Base-by-base conservation (phyloP, 441 rosid species). In the Gossypium aridum region DNA sequence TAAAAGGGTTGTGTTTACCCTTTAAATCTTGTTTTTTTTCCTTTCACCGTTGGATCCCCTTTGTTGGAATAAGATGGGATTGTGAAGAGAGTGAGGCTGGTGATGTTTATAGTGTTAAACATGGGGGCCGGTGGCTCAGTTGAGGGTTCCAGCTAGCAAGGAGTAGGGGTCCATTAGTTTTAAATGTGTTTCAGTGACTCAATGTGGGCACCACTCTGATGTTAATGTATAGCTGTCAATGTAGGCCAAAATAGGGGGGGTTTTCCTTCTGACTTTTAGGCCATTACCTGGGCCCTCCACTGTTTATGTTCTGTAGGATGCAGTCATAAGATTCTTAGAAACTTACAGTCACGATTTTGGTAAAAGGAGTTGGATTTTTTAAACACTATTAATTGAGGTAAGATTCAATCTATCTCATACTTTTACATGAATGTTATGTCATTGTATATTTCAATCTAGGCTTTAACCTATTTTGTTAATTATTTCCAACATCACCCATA, bases 81-180 rank as follows among this genome's bases (percentile, higher is more conserved):
- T 14, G 55, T 14, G 16, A 49, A 49, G 55, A 14, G 55, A 14
- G 55, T 3, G 55, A 49, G 17, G 37, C 37, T 4, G 37, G 16
- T 49, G 5, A 49, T 14, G 17, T 49, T 49, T 13, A 1, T 5
- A 31, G 37, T 4, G 37, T 31, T 31, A 31, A 31, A 31, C 37
- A 31, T 31, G 37, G 37, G 37, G 37, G 37, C 7, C 7, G 37
- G 7, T 72, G 81, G 51, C 66, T 74, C 39, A 49, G 45, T 69
- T 70, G 57, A 65, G 78, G 66, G 83, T 87, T 87, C 87, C 91
- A 87, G 89, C 91, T 49, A 85, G 76, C 75, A 19, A 49, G 49
- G 25, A 79, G 73, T 82, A 5, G 85, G 83, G 22, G 75, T 81
- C 8, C 16, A 56, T 13, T 20, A 1, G n/a, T 54, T 43, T 34